Evolutionary conservation across 2,329 filamentous ascomycete species (phyloP).

Genomic region (Aspergillus spinulosporus): DNA sequence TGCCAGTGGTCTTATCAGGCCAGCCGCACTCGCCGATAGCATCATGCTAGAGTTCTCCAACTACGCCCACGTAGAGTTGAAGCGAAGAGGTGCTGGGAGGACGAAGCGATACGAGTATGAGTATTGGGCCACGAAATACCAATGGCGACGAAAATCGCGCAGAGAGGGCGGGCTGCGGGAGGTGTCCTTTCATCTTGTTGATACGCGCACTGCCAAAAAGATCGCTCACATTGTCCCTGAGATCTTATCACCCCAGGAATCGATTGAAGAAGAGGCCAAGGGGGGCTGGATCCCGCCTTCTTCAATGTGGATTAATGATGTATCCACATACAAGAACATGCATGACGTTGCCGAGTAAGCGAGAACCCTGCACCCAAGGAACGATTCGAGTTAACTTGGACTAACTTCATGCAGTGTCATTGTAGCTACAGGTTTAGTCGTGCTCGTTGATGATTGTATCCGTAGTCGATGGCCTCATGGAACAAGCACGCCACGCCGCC

Average conservation of each 20-base stretch:
- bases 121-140: constrained; percentile 86
- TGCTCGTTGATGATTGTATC: constrained; percentile 89
- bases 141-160: constrained; percentile 75
- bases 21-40: constrained; percentile 64
- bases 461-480: constrained; percentile 65
- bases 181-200: constrained; percentile 77
- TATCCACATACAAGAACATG: constrained; percentile 64
- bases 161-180: constrained; percentile 64
- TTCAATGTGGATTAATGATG: constrained; percentile 85
- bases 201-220: constrained; percentile 62
- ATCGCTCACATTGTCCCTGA: constrained; percentile 86
- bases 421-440: constrained; percentile 83
- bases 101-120: constrained; percentile 84
- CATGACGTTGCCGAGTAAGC: constrained; percentile 86
- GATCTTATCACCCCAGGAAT: constrained; percentile 68
- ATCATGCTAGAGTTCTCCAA: constrained; percentile 95
- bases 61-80: constrained; percentile 87
- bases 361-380: constrained; percentile 24
- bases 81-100: constrained; percentile 64
- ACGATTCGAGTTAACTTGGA: constrained; percentile 7
- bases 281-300: constrained; percentile 90
- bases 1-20: constrained; percentile 16
- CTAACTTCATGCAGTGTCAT: constrained; percentile 64
- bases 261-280: constrained; percentile 68
- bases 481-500: background rate